Percentiles rank a stretch among this genome's conserved stretches.
phyloP scores from a whole-genome alignment of 2,329 filamentous ascomycete genomes.

The Aspergillus unguis region DNA sequence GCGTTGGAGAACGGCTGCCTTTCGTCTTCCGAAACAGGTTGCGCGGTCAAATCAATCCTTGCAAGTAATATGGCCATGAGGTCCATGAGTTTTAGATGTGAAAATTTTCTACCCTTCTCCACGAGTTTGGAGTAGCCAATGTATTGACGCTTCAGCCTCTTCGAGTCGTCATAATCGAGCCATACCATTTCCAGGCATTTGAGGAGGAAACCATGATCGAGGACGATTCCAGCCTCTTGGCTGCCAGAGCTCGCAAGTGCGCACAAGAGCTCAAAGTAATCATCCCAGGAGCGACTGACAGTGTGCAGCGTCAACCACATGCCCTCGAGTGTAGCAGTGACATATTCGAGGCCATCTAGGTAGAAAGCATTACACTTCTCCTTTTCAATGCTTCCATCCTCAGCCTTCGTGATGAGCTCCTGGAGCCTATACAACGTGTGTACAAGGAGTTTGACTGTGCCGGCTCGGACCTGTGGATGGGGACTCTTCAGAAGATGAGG shows the following conservation, averaged over 20 bases:
- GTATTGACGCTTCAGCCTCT: constrained; percentile 56
- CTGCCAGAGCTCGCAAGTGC: constrained; percentile 62
- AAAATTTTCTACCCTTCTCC: constrained; percentile 48
- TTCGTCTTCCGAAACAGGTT: constrained; percentile 25
- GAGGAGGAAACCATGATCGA: constrained; percentile 60
- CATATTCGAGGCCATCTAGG: constrained; percentile 27
- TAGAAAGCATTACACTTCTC: constrained; percentile 27
- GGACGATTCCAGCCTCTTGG: constrained; percentile 56
- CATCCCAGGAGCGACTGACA: constrained; percentile 66
- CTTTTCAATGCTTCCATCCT: constrained; percentile 24
- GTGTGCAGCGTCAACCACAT: constrained; percentile 64
- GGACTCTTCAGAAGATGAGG: constrained; percentile 62
- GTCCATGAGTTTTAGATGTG: constrained; percentile 41
- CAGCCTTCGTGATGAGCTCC: constrained; percentile 23
- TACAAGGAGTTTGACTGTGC: constrained; percentile 52
- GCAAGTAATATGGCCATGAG: constrained; percentile 40
- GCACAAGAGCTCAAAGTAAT: constrained; percentile 70
- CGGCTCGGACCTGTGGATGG: constrained; percentile 54
- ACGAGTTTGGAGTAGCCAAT: constrained; percentile 40
- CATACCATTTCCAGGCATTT: constrained; percentile 59
- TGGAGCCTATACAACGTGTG: constrained; percentile 54
- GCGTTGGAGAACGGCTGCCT: constrained; percentile 24
- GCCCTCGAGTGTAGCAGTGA: constrained; percentile 50
- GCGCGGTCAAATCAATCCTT: constrained; percentile 36
- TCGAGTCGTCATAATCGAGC: constrained; percentile 52